Base-by-base conservation (phyloP, 2,329 filamentous ascomycete species). In the Lecanosticta acicola region DNA sequence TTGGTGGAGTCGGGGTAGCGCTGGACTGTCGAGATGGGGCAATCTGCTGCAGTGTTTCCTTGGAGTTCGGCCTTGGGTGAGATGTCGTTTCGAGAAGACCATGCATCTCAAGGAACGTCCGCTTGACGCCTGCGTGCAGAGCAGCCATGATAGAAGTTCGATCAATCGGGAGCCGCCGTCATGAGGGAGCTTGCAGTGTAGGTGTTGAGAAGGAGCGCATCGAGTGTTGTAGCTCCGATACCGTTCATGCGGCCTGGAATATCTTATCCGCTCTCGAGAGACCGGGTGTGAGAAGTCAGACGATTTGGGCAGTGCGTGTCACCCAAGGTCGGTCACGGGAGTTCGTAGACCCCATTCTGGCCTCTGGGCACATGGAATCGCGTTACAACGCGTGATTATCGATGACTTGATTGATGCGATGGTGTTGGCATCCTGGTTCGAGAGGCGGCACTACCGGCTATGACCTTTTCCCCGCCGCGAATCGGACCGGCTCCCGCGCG, bases 81-180 rank as follows among this genome's bases (percentile, higher is more conserved):
- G 39, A 32, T 16, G 32, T 21, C 13, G 24, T 32, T 10, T 55
- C 52, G 13, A 44, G 21, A n/a, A n/a, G 24, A 24, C 49, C 57
- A 32, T 50, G 49, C 57, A 63, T 59, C 32, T 59, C 52, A 4
- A 54, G 49, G 41, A 54, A 61, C 3, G 59, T 54, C 26, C 60
- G 58, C 40, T 63, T 63, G 29, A 59, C 45, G 26, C 60, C 60
- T 1, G 59, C 59, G 42, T 61, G 59, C n/a, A 54, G 32, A 8
- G 50, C 40, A 7, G 59, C 51, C 59, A 62, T 63, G 11, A 17
- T 36, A 7, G 9, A n/a, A 4, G 13, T 4, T 4, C 17, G n/a
- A n/a, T n/a, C n/a, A n/a, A n/a, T n/a, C n/a, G n/a, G n/a, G n/a
- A n/a, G n/a, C n/a, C n/a, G n/a, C n/a, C n/a, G n/a, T n/a, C n/a